phyloP scores from a whole-genome alignment of 139 green algal genomes.

The Zygnema cylindricum region DNA sequence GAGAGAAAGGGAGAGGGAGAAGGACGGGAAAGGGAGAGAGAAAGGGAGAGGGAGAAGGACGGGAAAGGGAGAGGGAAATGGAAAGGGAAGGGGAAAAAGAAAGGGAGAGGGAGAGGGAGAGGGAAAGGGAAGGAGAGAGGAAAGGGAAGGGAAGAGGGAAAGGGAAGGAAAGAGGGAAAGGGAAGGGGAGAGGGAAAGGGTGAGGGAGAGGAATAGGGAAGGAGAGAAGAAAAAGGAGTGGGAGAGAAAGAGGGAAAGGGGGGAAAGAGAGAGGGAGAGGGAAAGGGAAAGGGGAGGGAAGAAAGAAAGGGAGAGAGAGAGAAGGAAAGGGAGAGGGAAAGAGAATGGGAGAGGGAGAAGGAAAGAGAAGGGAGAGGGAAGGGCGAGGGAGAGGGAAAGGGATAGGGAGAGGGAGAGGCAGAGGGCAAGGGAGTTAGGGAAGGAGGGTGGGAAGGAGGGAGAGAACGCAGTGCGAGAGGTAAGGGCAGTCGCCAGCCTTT shows the following conservation, averaged over 20 bases:
- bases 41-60: neutral
- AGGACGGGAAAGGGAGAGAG: neutral
- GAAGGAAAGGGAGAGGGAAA: neutral
- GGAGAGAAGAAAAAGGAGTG: neutral
- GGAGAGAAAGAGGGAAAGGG: neutral
- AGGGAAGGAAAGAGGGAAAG: neutral
- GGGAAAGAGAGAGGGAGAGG: neutral
- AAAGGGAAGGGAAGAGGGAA: neutral
- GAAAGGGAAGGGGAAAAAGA: neutral
- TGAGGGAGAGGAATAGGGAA: neutral
- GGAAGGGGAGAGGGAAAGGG: neutral
- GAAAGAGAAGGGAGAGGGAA: conserved; percentile 16
- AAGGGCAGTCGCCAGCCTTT: too few relatives aligned
- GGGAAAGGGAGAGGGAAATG: neutral
- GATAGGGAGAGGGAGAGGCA: neutral
- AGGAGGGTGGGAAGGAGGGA: neutral
- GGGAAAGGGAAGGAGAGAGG: neutral
- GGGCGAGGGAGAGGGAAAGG: neutral
- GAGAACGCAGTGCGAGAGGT: too few relatives aligned
- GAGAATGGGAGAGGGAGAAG: neutral
- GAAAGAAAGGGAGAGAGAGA: conserved; percentile 2
- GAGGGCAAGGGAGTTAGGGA: neutral
- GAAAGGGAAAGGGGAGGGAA: neutral
- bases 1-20: neutral
- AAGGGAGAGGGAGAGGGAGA: neutral